Percentiles rank a stretch among this genome's conserved stretches.
Evolutionary conservation across 208 protist species (phyloP).

Genomic region (Acanthamoeba divionensis): DNA sequence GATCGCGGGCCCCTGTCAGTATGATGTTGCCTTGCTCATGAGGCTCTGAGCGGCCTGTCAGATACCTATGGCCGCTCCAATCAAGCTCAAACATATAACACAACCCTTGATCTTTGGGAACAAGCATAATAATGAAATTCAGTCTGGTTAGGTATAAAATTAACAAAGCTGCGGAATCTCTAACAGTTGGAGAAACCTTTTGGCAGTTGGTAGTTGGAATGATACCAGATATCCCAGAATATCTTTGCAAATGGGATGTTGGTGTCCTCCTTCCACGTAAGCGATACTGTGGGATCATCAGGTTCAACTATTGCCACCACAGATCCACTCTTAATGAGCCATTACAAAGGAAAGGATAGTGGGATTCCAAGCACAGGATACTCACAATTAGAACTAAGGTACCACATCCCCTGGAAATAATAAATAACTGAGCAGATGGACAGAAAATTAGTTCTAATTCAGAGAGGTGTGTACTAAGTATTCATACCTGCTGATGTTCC

Average conservation of each 20-base stretch:
- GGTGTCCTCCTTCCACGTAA: neutral
- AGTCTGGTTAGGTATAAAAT: too few species aligned
- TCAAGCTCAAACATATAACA: slow-evolving; percentile 4
- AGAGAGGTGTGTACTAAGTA: neutral
- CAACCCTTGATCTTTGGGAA: neutral
- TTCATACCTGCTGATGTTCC: neutral
- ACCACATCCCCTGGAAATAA: neutral
- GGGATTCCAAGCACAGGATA: neutral
- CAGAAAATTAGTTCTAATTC: neutral
- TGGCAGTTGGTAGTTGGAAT: neutral
- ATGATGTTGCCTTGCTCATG: neutral
- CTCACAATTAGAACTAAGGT: neutral
- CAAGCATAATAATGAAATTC: neutral
- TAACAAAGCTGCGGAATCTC: too few species aligned
- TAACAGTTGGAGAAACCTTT: neutral
- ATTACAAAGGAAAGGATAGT: neutral
- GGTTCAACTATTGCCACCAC: neutral
- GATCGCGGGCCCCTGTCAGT: neutral
- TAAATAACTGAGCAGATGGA: neutral
- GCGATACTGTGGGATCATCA: neutral
- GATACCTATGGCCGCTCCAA: neutral
- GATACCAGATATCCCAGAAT: neutral
- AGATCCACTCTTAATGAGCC: neutral
- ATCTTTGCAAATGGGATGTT: neutral
- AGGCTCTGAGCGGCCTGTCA: neutral